Evolutionary conservation across 768 basidiomycete genomes (phyloP).

Genomic region (Serendipita sp.): DNA sequence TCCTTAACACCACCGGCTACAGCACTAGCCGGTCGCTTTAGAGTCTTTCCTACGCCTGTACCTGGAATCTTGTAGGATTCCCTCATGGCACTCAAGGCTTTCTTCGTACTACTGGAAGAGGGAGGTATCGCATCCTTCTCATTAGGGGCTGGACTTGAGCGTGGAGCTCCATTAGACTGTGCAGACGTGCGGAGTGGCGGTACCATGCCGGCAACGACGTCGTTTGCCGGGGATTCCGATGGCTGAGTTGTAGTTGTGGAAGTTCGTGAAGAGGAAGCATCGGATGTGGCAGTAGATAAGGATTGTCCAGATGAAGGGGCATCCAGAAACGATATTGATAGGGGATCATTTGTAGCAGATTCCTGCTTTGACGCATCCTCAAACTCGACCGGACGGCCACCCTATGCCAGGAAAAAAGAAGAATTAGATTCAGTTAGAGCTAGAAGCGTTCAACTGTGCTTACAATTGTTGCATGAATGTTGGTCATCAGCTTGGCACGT

Average conservation of each 20-base stretch:
- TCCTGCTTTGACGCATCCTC: slow-evolving; percentile 22
- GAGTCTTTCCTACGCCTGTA: slow-evolving; percentile 20
- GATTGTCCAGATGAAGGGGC: slow-evolving; percentile 5
- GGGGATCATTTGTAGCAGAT: background rate
- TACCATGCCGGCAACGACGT: background rate
- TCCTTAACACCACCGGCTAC: slow-evolving; percentile 7
- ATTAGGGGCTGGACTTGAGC: background rate
- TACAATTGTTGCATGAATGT: slow-evolving; percentile 64
- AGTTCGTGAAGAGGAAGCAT: background rate
- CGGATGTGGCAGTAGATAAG: background rate
- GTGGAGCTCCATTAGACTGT: slow-evolving; percentile 21
- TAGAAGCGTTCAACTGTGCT: background rate
- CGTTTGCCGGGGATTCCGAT: background rate
- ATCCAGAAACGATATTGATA: slow-evolving; percentile 10
- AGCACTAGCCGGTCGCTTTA: slow-evolving; percentile 2
- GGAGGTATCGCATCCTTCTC: slow-evolving; percentile 12
- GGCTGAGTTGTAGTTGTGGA: background rate
- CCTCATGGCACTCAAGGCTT: slow-evolving; percentile 50
- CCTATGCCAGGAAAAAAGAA: background rate
- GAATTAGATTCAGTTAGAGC: background rate
- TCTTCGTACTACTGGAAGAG: slow-evolving; percentile 27
- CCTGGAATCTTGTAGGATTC: slow-evolving; percentile 1
- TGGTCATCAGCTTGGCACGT: slow-evolving; percentile 76
- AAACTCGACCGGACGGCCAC: slow-evolving; percentile 45
- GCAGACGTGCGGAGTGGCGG: slow-evolving; percentile 29